Evolutionary conservation across 371 early-diverging fungal genomes (phyloP).

Genomic region (Rhizopus arrhizus): DNA sequence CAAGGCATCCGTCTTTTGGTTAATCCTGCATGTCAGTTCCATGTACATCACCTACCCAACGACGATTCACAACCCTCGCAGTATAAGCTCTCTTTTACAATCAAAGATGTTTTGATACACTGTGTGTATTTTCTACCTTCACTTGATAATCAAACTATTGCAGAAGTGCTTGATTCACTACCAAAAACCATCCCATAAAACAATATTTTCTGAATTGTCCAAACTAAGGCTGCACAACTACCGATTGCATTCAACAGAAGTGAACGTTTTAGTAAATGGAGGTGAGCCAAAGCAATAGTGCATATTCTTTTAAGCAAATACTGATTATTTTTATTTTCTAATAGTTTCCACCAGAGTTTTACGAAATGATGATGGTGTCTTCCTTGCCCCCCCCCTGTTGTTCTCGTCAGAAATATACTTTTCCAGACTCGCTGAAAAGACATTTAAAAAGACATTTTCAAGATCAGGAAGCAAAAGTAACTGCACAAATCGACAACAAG

Average conservation of each 20-base stretch:
- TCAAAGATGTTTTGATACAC: no score
- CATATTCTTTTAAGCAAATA: slow-evolving; percentile 20
- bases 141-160: no score
- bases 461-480: slow-evolving; percentile 14
- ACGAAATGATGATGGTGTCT: slow-evolving; percentile 16
- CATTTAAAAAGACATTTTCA: slow-evolving; percentile 13
- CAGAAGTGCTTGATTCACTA: no score
- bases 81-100: no score
- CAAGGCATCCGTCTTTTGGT: no score
- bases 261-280: slow-evolving; percentile 26
- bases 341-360: slow-evolving; percentile 11
- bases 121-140: no score
- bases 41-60: no score
- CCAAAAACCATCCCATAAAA: no score
- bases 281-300: slow-evolving; percentile 20
- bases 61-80: no score
- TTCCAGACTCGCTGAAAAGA: slow-evolving; percentile 11
- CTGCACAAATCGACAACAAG: slow-evolving; percentile 10
- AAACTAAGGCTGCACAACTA: slow-evolving; percentile 24
- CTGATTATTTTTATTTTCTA: slow-evolving; percentile 19
- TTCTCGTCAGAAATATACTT: slow-evolving; percentile 14
- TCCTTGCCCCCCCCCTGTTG: slow-evolving; percentile 12
- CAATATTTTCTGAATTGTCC: slow-evolving; percentile 23
- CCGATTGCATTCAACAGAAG: slow-evolving; percentile 25
- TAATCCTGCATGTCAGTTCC: no score